These are phyloP conservation scores for Colletotrichum sp. DNA, from an alignment of 2,329 filamentous ascomycete species.

Conservation along the genomic window DNA sequence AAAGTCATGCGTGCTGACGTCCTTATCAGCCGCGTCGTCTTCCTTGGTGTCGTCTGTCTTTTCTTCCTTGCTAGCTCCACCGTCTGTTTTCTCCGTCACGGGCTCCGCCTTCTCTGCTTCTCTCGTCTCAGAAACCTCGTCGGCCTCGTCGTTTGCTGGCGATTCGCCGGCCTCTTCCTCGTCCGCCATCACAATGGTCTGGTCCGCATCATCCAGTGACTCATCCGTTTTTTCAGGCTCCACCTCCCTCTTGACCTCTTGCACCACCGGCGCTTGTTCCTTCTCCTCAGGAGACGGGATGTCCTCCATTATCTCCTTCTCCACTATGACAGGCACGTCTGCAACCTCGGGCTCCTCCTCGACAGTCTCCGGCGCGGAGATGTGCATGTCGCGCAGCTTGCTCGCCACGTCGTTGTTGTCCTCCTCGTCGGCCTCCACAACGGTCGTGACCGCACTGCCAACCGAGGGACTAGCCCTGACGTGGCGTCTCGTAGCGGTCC, in stretches of 20 bases:
- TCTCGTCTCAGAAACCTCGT: conserved; percentile 18
- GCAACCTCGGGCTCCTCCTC: conserved; percentile 53
- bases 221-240: background rate
- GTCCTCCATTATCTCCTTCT: conserved; percentile 33
- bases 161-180: background rate
- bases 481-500: conserved; percentile 81
- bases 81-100: background rate
- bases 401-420: conserved; percentile 56
- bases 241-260: background rate
- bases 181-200: background rate
- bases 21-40: background rate
- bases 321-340: conserved; percentile 47
- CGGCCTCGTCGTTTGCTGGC: background rate
- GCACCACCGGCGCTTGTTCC: conserved; percentile 25
- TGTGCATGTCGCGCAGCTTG: conserved; percentile 51
- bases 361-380: conserved; percentile 61
- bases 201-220: background rate
- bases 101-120: background rate
- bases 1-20: conserved; percentile 22
- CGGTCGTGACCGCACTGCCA: conserved; percentile 79
- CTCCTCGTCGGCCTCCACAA: conserved; percentile 84
- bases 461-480: conserved; percentile 81
- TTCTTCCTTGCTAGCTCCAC: background rate
- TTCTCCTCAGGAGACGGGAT: conserved; percentile 22
- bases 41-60: conserved; percentile 4